Conservation (phyloP, 1,284 basidiomycete genomes). For the Schizophyllum amplum region DNA sequence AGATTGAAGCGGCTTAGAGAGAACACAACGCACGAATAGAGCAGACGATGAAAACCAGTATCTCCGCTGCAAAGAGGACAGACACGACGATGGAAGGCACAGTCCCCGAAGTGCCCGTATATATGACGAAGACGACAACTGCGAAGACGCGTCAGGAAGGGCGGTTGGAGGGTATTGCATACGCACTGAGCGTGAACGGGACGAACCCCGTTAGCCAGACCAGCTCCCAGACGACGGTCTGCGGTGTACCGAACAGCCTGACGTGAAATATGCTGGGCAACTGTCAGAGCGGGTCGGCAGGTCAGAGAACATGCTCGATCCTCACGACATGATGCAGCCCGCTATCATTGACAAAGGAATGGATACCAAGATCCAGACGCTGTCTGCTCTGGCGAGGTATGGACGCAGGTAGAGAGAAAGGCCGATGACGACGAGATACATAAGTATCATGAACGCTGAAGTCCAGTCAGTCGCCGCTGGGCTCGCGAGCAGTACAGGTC, state of each 20-base stretch:
- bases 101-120: constrained; percentile 19
- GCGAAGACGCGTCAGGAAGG: constrained; percentile 7
- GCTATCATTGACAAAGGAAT: not conserved
- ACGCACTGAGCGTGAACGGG: constrained; percentile 41
- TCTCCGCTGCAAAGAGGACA: constrained; percentile 17
- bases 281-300: not conserved
- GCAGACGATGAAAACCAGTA: constrained; percentile 21
- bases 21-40: constrained; percentile 20
- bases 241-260: constrained; percentile 23
- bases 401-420: not conserved
- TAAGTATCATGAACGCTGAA: not conserved
- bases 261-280: constrained; percentile 17
- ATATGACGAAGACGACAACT: constrained; percentile 30
- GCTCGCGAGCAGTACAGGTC: not conserved
- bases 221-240: constrained; percentile 35
- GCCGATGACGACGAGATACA: not conserved
- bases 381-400: not conserved
- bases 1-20: not conserved
- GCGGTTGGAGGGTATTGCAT: not conserved
- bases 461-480: not conserved
- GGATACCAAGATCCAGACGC: not conserved
- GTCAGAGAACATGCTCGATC: not conserved
- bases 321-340: not conserved
- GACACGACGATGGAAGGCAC: constrained; percentile 9
- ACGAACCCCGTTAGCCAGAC: constrained; percentile 34